Conservation (phyloP, 257 asterid species). For the Penstemon newberryi region DNA sequence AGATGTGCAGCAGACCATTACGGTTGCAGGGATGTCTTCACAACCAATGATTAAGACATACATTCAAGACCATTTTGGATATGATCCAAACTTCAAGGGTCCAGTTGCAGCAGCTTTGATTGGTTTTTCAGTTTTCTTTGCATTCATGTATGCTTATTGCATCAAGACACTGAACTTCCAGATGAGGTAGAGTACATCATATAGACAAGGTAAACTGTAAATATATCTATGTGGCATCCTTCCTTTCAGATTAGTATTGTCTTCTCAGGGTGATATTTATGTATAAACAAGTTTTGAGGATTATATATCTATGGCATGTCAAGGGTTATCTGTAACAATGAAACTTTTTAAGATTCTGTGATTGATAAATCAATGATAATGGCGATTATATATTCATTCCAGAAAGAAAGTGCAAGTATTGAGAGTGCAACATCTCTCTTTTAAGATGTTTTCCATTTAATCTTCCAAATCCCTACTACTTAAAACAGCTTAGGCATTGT, state of each 20-base stretch:
- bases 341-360: too few relatives aligned
- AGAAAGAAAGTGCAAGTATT: too few relatives aligned
- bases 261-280: too few relatives aligned
- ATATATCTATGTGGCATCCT: slow-evolving; percentile 1
- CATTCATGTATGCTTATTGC: slow-evolving; percentile 62
- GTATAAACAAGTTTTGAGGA: too few relatives aligned
- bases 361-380: too few relatives aligned
- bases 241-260: background rate
- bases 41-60: slow-evolving; percentile 53
- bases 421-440: too few relatives aligned
- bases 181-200: slow-evolving; percentile 36
- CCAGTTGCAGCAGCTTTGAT: slow-evolving; percentile 61
- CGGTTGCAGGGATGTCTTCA: slow-evolving; percentile 41
- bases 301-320: too few relatives aligned
- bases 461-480: too few relatives aligned
- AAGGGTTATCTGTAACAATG: too few relatives aligned
- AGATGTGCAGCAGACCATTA: slow-evolving; percentile 46
- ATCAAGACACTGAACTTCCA: slow-evolving; percentile 60
- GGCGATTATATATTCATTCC: too few relatives aligned
- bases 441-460: too few relatives aligned
- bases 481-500: too few relatives aligned
- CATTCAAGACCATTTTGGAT: slow-evolving; percentile 64
- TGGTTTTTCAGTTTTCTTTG: slow-evolving; percentile 58
- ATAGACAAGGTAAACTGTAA: slow-evolving; percentile 11
- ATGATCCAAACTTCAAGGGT: slow-evolving; percentile 55